Base-by-base conservation (phyloP, 257 asterid species). In the Nicotiana tomentosiformis region DNA sequence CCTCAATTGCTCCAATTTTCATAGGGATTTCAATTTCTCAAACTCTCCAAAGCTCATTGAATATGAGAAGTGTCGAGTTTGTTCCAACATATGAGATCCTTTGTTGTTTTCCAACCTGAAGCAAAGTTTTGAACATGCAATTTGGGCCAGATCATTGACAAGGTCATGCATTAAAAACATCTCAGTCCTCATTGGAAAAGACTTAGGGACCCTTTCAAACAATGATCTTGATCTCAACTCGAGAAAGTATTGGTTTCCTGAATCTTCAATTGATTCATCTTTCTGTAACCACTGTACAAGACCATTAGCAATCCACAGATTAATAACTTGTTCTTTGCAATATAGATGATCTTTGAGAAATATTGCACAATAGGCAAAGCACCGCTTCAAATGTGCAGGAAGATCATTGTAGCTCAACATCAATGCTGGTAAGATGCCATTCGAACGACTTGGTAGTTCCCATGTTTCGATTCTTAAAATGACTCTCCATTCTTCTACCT, bases 341-440 rank as follows among this genome's bases (percentile, higher is more conserved):
- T 80, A 58, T 12, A 1, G 1, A 30, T 43, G 30, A 32, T 60
- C 86, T 72, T 84, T 84, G 74, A 80, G 86, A 69, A 46, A 84
- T 30, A 79, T 12, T 3, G 83, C 66, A 77, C 82, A 83, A 10
- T 4, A 83, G 26, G 85, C 33, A 64, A 77, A 83, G 16, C 72
- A 77, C 6, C 20, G 1, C 23, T 65, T 83, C 43, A 77, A 77
- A 76, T 77, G 6, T 6, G 49, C 0, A 12, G 78, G 78, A 39
- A 83, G 23, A 83, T 83, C 37, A 17, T 65, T 10, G 39, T 83
- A 83, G 30, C 85, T 83, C 67, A 83, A n/a, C 26, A 46, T 66
- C 5, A 83, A 55, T 3, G 66, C 58, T 15, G 56, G 82, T 37
- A 76, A 15, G 18, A 82, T 82, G 1, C 2, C 64, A 4, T 77